Conservation (phyloP, 768 basidiomycete species). For the Tylopilus felleus region DNA sequence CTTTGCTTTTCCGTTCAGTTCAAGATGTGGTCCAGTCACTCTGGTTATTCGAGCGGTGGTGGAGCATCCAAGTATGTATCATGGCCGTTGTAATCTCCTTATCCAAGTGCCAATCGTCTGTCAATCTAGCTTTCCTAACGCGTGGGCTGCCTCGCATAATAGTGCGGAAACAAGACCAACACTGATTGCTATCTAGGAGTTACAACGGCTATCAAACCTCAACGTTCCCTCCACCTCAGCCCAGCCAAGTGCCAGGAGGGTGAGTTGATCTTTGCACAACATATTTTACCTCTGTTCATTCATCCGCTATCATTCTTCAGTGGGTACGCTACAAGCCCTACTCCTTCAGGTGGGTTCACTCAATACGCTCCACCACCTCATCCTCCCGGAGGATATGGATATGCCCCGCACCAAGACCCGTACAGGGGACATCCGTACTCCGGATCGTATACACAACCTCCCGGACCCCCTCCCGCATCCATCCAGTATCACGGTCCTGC, state of each 20-base stretch:
- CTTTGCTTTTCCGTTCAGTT: too few relatives aligned
- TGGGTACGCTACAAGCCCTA: conserved; percentile 15
- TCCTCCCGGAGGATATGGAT: conserved; percentile 18
- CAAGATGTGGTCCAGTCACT: conserved; percentile 4
- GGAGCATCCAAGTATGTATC: conserved; percentile 16
- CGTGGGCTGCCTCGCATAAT: conserved; percentile 10
- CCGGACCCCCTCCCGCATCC: conserved; percentile 15
- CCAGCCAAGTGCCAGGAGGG: conserved; percentile 7
- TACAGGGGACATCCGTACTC: conserved; percentile 11
- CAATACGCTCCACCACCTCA: conserved; percentile 1
- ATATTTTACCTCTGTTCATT: not conserved
- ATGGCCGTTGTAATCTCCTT: not conserved
- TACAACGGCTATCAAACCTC: not conserved
- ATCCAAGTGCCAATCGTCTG: not conserved
- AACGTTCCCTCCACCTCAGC: not conserved
- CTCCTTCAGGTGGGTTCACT: conserved; percentile 8
- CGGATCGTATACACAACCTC: conserved; percentile 12
- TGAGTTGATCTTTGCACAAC: conserved; percentile 2
- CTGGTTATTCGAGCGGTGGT: conserved; percentile 7
- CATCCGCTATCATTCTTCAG: conserved; percentile 29
- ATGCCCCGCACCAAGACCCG: conserved; percentile 18
- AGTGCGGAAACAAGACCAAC: not conserved
- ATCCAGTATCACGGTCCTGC: not conserved
- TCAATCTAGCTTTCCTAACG: conserved; percentile 4
- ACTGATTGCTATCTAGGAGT: not conserved